A percentile compares a stretch with the other conserved stretches of the same genome.
Conservation (phyloP, 345 rosid genomes). For the Cardiospermum halicacabum region DNA sequence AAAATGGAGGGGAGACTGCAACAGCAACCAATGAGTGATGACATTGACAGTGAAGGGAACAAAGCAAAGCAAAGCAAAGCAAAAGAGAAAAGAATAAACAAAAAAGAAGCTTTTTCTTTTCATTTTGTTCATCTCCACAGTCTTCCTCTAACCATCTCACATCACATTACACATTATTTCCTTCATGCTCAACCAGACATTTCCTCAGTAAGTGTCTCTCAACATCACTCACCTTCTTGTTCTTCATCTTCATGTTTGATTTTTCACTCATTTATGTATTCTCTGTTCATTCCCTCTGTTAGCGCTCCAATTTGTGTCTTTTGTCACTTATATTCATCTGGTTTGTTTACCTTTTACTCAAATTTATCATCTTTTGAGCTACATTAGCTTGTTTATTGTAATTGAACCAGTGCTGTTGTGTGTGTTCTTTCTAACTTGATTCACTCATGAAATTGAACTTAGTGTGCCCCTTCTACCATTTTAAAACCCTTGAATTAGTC, state of each 20-base stretch:
- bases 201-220: background rate
- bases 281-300: background rate
- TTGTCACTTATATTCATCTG: slow-evolving; percentile 13
- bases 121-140: background rate
- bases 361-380: background rate
- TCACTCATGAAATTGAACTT: slow-evolving; percentile 8
- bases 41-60: no score
- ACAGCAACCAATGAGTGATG: background rate
- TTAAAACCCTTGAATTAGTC: slow-evolving; percentile 7
- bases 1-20: background rate
- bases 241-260: background rate
- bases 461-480: slow-evolving; percentile 9
- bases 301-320: slow-evolving; percentile 12
- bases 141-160: background rate
- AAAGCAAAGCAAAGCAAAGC: no score
- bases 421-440: background rate
- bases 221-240: no score
- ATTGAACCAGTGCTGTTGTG: background rate
- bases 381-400: background rate
- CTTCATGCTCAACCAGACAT: background rate
- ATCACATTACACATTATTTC: no score
- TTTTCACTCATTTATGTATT: background rate
- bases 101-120: background rate
- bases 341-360: background rate
- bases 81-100: slow-evolving; percentile 1